Evolutionary conservation across 1,284 basidiomycete genomes (phyloP), one percentile per base, ranked within the genome.

Genomic region (Sanghuangporus baumii): DNA sequence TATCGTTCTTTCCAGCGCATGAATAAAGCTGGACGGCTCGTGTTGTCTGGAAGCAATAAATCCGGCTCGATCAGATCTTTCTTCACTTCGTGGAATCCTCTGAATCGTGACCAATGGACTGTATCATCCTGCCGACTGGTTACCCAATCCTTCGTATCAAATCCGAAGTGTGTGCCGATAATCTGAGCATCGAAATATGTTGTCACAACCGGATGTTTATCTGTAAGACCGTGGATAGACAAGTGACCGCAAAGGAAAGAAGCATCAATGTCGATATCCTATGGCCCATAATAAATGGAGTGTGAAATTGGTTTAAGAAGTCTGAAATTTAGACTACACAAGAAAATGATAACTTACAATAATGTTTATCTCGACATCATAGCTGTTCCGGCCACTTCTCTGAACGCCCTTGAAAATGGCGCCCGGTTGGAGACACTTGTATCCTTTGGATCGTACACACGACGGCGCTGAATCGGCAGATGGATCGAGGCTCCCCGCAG

Each of bases 1-100:
- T 98, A 98, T 69, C 89, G 84, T 76, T 98, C 96, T 76, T 98
- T 98, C 91, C 95, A 97, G 64, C 96, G 82, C 90, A 98, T 94
- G 73, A 98, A 98, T 31, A 91, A 85, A 20, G 86, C 87, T 5
- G 87, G 86, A 51, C 86, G 82, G 70, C 88, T 86, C 31, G 85
- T 79, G 67, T 90, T 61, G 7, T 76, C 89, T 64, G 85, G 79
- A 70, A 94, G 86, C 31, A 89, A 89, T 73, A 91, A 71, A 65
- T 87, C 82, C 0, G 91, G 90, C 68, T 84, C 81, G 71, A 87
- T 82, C 66, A 94, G 80, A 68, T 95, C 84, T 70, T 83, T 78
- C 75, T 85, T 83, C 67, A 93, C 81, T 70, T 87, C 83, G 40
- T 87, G 83, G 74, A 94, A 96, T n/a, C 93, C 89, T 51, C 91